phyloP scores from a whole-genome alignment of 2,329 filamentous ascomycete species.

The Aspergillus quadricinctus region DNA sequence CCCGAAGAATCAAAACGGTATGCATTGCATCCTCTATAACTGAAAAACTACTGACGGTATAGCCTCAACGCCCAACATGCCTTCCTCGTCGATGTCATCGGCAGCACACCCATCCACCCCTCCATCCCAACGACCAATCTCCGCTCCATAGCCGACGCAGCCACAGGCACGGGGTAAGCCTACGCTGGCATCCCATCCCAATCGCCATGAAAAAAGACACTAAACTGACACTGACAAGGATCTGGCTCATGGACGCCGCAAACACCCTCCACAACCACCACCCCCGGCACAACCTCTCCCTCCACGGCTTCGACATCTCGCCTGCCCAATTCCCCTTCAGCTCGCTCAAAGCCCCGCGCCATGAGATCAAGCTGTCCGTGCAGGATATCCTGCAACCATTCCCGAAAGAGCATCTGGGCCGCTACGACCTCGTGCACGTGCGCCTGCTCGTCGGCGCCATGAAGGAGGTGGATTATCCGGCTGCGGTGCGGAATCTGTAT shows the following conservation, averaged over 20 bases:
- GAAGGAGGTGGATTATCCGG: conserved; percentile 18
- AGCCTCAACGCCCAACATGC: conserved; percentile 24
- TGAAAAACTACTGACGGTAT: background rate
- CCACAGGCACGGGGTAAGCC: conserved; percentile 26
- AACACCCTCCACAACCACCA: conserved; percentile 8
- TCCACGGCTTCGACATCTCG: conserved; percentile 31
- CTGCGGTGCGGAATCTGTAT: conserved; percentile 21
- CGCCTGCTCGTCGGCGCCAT: conserved; percentile 25
- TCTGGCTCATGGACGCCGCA: conserved; percentile 19
- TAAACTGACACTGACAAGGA: background rate
- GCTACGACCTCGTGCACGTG: conserved; percentile 30
- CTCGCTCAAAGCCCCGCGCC: background rate
- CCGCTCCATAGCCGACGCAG: conserved; percentile 21
- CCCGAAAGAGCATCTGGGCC: conserved; percentile 19
- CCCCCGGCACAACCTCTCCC: conserved; percentile 8
- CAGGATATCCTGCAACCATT: conserved; percentile 26
- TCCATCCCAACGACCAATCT: conserved; percentile 19
- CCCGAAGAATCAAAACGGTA: conserved; percentile 19
- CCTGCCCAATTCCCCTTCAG: conserved; percentile 20
- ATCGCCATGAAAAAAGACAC: too few relatives aligned
- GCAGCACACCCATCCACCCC: conserved; percentile 18
- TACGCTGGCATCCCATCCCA: too few relatives aligned
- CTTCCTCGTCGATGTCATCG: conserved; percentile 19
- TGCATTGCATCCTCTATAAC: background rate
- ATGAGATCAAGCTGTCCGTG: conserved; percentile 15